These are phyloP conservation scores for Beauveria sp. DNA, from an alignment of 2,329 filamentous ascomycete genomes.

Conservation along the genomic window DNA sequence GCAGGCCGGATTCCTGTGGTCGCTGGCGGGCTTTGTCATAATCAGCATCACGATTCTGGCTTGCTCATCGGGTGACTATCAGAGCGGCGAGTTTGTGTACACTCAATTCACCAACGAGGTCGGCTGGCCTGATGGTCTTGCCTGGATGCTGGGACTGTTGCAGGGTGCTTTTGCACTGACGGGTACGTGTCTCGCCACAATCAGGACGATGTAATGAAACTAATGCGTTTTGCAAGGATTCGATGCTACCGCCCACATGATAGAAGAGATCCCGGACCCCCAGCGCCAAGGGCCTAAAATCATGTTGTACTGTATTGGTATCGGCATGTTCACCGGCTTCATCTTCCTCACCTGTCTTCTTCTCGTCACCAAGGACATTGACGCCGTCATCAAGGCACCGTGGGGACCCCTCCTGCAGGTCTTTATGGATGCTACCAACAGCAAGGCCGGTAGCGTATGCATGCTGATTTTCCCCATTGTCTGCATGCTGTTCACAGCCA, in stretches of 20 bases:
- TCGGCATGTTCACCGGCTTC: conserved; percentile 55
- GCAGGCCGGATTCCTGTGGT: conserved; percentile 65
- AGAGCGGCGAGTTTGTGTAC: conserved; percentile 58
- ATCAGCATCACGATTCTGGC: conserved; percentile 64
- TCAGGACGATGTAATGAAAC: neutral
- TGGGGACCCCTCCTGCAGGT: conserved; percentile 55
- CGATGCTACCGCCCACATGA: conserved; percentile 43
- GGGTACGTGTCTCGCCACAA: conserved; percentile 7
- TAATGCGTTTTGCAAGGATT: conserved; percentile 26
- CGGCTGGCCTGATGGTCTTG: conserved; percentile 61
- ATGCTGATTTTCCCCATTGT: conserved; percentile 58
- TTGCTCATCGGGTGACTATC: conserved; percentile 58
- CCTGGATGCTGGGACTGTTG: conserved; percentile 48
- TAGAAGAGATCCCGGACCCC: conserved; percentile 52
- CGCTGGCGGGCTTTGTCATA: conserved; percentile 57
- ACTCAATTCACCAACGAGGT: conserved; percentile 59
- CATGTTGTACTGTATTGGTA: conserved; percentile 57
- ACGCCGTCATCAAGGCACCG: conserved; percentile 45
- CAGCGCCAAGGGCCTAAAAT: conserved; percentile 54
- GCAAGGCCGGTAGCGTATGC: conserved; percentile 52
- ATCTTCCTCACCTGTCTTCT: conserved; percentile 56
- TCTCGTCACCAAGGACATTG: conserved; percentile 53
- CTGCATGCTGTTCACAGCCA: conserved; percentile 57
- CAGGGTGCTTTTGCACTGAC: conserved; percentile 44
- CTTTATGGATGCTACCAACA: conserved; percentile 54